Conservation (phyloP, 169 alveolate species). For the Plasmodium ovale region DNA sequence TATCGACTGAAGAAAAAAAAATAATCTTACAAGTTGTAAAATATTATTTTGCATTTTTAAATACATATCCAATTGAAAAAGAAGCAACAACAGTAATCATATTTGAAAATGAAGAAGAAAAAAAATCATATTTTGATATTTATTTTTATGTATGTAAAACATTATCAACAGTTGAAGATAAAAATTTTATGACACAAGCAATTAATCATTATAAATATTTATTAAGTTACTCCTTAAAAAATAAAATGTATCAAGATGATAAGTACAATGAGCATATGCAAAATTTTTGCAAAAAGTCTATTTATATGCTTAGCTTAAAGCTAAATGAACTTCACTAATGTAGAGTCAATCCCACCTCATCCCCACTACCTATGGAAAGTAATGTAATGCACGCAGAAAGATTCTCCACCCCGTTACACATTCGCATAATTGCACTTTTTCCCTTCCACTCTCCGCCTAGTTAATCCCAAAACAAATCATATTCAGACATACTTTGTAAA, state of each 20-base stretch:
- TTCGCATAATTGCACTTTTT: no score
- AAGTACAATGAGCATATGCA: slow-evolving; percentile 62
- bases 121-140: slow-evolving; percentile 66
- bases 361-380: background rate
- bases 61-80: slow-evolving; percentile 20
- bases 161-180: slow-evolving; percentile 55
- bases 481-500: no score
- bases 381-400: background rate
- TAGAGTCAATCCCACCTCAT: background rate
- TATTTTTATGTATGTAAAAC: slow-evolving; percentile 75
- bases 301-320: slow-evolving; percentile 17
- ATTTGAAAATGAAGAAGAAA: slow-evolving; percentile 71
- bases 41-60: slow-evolving; percentile 55
- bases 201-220: slow-evolving; percentile 33
- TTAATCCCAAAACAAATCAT: no score
- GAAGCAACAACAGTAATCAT: background rate
- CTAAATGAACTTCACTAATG: slow-evolving; percentile 24
- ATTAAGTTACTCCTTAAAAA: slow-evolving; percentile 49
- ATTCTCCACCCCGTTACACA: background rate
- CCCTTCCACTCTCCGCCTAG: no score
- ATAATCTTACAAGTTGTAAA: slow-evolving; percentile 21
- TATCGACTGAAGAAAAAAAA: slow-evolving; percentile 27
- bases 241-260: slow-evolving; percentile 61
- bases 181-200: slow-evolving; percentile 30
- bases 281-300: slow-evolving; percentile 33